phyloP scores from a whole-genome alignment of 2,329 filamentous ascomycete genomes.

The Cercospora beticola region DNA sequence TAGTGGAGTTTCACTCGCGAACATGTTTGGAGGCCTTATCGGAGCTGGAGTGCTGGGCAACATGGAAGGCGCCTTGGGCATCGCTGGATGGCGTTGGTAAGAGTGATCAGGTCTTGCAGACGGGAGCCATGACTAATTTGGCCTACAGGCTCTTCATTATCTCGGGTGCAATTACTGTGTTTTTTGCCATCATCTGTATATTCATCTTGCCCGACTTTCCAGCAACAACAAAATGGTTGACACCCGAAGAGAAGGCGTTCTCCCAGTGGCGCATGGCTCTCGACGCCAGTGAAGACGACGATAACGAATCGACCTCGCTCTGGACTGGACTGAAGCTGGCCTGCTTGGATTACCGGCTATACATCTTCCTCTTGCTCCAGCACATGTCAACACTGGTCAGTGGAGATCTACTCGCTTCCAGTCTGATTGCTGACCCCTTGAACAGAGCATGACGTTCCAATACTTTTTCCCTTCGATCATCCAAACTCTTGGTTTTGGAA shows the following conservation, averaged over 20 bases:
- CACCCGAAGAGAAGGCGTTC: slow-evolving; percentile 6
- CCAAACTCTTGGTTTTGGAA: slow-evolving; percentile 2
- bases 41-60: slow-evolving; percentile 59
- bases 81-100: slow-evolving; percentile 55
- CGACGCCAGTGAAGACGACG: slow-evolving; percentile 11
- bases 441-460: slow-evolving; percentile 11
- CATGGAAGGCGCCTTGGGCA: slow-evolving; percentile 58
- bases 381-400: slow-evolving; percentile 10
- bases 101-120: background rate
- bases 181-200: slow-evolving; percentile 6
- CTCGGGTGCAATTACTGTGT: slow-evolving; percentile 1
- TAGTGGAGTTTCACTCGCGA: slow-evolving; percentile 37
- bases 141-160: slow-evolving; percentile 4
- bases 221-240: slow-evolving; percentile 9
- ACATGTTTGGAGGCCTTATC: slow-evolving; percentile 14
- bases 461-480: slow-evolving; percentile 13
- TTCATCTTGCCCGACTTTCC: slow-evolving; percentile 11
- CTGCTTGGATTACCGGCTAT: slow-evolving; percentile 9
- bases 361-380: slow-evolving; percentile 8
- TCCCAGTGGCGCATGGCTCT: slow-evolving; percentile 7
- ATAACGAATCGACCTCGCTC: slow-evolving; percentile 6
- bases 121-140: background rate
- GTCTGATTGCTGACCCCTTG: background rate
- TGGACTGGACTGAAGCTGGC: slow-evolving; percentile 9
- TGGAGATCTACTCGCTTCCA: background rate